Evolutionary conservation across 108 stramenopile genomes (phyloP).

Genomic region (Ochromonas danica): DNA sequence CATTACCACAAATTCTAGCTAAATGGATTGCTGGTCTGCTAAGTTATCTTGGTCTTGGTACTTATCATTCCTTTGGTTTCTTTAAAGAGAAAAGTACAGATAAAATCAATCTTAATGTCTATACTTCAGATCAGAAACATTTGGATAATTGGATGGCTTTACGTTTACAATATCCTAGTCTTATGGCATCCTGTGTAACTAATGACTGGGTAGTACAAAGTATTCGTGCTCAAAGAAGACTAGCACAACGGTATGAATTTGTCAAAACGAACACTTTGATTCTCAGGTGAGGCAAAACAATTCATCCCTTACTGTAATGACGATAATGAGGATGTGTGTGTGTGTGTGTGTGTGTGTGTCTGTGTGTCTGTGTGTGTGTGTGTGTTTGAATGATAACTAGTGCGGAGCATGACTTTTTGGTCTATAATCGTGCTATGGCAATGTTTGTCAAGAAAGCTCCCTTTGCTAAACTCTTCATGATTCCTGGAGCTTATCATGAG

Average conservation of each 20-base stretch:
- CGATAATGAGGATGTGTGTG: neutral
- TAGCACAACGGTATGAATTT: slow-evolving; percentile 25
- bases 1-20: slow-evolving; percentile 3
- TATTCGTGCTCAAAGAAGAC: neutral
- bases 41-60: slow-evolving; percentile 19
- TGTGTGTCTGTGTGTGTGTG: no score
- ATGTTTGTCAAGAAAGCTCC: slow-evolving; percentile 8
- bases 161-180: slow-evolving; percentile 2
- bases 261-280: slow-evolving; percentile 31
- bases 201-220: slow-evolving; percentile 31
- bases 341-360: no score
- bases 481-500: slow-evolving; percentile 27
- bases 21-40: neutral
- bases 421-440: slow-evolving; percentile 35
- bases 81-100: slow-evolving; percentile 29
- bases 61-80: slow-evolving; percentile 6
- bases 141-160: slow-evolving; percentile 16
- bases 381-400: slow-evolving; percentile 1
- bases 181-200: slow-evolving; percentile 28
- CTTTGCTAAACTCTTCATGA: neutral
- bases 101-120: slow-evolving; percentile 4
- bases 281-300: neutral
- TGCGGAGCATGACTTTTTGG: slow-evolving; percentile 10
- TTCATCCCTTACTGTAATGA: no score
- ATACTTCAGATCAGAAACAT: neutral